Evolutionary conservation across 305 asterid genomes (phyloP).

Genomic region (Solanum hybrid): DNA sequence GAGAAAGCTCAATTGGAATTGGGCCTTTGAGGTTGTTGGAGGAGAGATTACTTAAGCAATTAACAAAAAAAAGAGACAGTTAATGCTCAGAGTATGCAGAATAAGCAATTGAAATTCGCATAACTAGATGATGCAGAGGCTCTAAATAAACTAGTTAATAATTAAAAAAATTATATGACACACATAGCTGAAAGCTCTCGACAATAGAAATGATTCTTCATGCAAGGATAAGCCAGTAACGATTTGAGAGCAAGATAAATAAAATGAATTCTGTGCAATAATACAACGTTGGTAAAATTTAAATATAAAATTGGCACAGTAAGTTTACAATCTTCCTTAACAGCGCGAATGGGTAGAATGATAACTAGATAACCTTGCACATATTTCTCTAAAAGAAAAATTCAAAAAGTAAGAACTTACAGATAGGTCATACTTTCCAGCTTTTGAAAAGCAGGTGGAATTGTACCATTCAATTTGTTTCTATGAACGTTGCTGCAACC

Average conservation of each 20-base stretch:
- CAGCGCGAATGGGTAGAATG: background rate
- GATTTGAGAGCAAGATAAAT: background rate
- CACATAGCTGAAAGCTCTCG: background rate
- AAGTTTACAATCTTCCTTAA: background rate
- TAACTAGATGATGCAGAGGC: background rate
- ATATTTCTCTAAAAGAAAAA: background rate
- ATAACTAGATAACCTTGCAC: background rate
- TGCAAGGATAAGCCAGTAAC: background rate
- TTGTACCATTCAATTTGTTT: slow-evolving; percentile 72
- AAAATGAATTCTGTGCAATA: background rate
- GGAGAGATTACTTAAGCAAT: slow-evolving; percentile 59
- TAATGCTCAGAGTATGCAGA: background rate
- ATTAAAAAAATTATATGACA: background rate
- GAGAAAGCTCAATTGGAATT: slow-evolving; percentile 84
- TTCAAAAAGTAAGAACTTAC: slow-evolving; percentile 34
- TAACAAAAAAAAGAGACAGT: background rate
- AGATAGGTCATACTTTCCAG: slow-evolving; percentile 93
- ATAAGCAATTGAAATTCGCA: background rate
- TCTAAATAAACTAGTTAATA: background rate
- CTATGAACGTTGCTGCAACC: slow-evolving; percentile 65
- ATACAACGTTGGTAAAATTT: background rate
- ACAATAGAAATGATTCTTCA: background rate
- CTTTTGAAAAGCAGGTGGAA: slow-evolving; percentile 72
- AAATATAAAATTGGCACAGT: background rate
- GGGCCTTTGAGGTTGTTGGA: slow-evolving; percentile 64